A percentile compares a stretch with the other conserved stretches of the same genome.
Evolutionary conservation across 176 grass and related monocot species (phyloP).

Genomic region (Pontederia crassipes): DNA sequence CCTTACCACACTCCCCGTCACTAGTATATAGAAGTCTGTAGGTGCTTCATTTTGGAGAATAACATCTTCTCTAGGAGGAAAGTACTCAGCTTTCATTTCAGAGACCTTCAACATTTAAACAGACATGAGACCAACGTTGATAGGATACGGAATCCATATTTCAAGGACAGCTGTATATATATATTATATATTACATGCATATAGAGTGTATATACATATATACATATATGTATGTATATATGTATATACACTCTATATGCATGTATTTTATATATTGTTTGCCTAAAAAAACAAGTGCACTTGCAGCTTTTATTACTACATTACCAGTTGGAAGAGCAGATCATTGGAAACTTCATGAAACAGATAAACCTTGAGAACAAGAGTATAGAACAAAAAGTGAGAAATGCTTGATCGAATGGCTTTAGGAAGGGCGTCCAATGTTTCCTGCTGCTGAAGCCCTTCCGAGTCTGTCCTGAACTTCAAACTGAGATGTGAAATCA

Average conservation of each 20-base stretch:
- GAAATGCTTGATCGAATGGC: slow-evolving; percentile 98
- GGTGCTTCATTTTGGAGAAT: slow-evolving; percentile 97
- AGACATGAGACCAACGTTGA: neutral
- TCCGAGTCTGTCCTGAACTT: slow-evolving; percentile 97
- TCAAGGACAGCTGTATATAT: too few species aligned
- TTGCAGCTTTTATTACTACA: too few species aligned
- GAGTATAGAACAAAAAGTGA: slow-evolving; percentile 64
- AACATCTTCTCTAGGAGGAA: slow-evolving; percentile 96
- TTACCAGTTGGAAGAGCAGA: slow-evolving; percentile 92
- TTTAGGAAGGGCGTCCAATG: slow-evolving; percentile 75
- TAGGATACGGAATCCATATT: too few species aligned
- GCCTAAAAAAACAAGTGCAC: too few species aligned
- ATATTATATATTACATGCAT: too few species aligned
- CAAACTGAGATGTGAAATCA: slow-evolving; percentile 94
- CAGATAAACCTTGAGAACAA: slow-evolving; percentile 78
- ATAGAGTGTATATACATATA: too few species aligned
- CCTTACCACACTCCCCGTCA: slow-evolving; percentile 67
- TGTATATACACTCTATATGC: too few species aligned
- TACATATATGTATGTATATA: too few species aligned
- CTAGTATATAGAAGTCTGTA: slow-evolving; percentile 95
- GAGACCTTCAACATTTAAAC: slow-evolving; percentile 49
- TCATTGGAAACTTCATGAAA: slow-evolving; percentile 71
- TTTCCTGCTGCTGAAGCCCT: slow-evolving; percentile 98
- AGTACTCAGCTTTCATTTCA: slow-evolving; percentile 98
- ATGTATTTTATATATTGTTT: too few species aligned